Evolutionary conservation across 441 rosid genomes (phyloP).

Genomic region (Macaranga tanarius): DNA sequence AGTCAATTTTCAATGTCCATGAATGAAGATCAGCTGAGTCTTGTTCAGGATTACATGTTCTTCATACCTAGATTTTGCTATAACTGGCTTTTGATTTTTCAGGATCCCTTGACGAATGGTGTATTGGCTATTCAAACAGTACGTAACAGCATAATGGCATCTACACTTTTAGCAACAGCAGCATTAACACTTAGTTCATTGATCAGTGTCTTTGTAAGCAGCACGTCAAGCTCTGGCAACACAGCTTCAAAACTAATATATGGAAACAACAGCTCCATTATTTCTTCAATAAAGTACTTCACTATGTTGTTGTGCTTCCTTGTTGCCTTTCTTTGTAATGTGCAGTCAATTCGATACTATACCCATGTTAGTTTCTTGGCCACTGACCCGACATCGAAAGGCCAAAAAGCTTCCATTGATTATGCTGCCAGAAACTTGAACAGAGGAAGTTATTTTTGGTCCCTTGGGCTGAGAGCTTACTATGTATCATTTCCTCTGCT

Average conservation of each 20-base stretch:
- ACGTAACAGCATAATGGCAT: constrained; percentile 95
- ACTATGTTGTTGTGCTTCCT: constrained; percentile 79
- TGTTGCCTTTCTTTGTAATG: constrained; percentile 82
- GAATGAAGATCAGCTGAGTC: no score
- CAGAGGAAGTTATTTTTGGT: constrained; percentile 87
- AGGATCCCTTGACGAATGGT: constrained; percentile 91
- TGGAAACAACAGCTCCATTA: constrained; percentile 53
- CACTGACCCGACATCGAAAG: constrained; percentile 60
- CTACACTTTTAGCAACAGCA: constrained; percentile 80
- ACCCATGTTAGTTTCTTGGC: constrained; percentile 79
- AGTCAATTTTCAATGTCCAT: no score
- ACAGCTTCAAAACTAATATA: constrained; percentile 43
- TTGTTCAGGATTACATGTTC: no score
- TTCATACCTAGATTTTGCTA: no score
- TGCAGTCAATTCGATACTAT: constrained; percentile 85
- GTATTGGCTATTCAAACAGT: constrained; percentile 78
- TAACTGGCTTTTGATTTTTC: constrained; percentile 13
- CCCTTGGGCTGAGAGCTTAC: constrained; percentile 80
- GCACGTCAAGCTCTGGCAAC: constrained; percentile 47
- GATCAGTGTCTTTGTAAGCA: constrained; percentile 76
- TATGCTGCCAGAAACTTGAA: constrained; percentile 77
- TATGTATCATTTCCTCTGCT: constrained; percentile 87
- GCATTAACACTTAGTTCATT: constrained; percentile 87
- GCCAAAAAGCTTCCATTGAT: constrained; percentile 51
- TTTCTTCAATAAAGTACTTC: constrained; percentile 75